Evolutionary conservation across 2,329 filamentous ascomycete species (phyloP).

Genomic region (Colletotrichum endophyticum): DNA sequence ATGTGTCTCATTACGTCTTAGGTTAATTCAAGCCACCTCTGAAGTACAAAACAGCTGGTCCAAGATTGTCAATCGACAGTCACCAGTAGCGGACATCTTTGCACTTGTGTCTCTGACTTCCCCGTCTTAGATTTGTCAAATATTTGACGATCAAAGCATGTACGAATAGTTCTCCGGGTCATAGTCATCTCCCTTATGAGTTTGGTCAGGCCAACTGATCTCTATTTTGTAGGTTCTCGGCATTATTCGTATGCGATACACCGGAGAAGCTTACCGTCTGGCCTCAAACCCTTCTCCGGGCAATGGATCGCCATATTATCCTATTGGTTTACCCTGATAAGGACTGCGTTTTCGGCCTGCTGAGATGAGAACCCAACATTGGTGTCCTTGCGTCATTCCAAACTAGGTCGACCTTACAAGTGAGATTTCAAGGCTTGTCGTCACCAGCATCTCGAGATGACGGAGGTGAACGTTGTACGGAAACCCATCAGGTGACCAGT

Average conservation of each 20-base stretch:
- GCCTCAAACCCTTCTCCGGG: background rate
- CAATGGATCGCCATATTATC: background rate
- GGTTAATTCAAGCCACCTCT: rapidly evolving
- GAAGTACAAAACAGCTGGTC: no score
- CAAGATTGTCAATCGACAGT: no score
- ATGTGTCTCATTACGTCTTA: rapidly evolving
- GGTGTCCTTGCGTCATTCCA: background rate
- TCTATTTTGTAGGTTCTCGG: background rate
- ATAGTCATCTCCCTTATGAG: rapidly evolving
- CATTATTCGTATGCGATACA: rapidly evolving
- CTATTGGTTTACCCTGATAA: rapidly evolving
- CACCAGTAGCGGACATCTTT: rapidly evolving
- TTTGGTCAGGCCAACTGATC: rapidly evolving
- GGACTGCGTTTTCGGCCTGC: no score
- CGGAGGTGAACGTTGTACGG: background rate
- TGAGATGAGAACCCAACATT: no score
- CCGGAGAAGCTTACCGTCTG: background rate
- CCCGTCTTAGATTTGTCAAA: rapidly evolving
- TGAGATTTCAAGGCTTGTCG: rapidly evolving
- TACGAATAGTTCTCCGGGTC: rapidly evolving
- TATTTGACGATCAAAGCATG: background rate
- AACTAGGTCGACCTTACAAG: rapidly evolving
- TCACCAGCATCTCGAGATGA: background rate
- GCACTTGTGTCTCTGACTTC: no score
- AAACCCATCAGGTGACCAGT: rapidly evolving